These are phyloP conservation scores for Globisporangium polare DNA, from an alignment of 352 stramenopile species.

Conservation along the genomic window DNA sequence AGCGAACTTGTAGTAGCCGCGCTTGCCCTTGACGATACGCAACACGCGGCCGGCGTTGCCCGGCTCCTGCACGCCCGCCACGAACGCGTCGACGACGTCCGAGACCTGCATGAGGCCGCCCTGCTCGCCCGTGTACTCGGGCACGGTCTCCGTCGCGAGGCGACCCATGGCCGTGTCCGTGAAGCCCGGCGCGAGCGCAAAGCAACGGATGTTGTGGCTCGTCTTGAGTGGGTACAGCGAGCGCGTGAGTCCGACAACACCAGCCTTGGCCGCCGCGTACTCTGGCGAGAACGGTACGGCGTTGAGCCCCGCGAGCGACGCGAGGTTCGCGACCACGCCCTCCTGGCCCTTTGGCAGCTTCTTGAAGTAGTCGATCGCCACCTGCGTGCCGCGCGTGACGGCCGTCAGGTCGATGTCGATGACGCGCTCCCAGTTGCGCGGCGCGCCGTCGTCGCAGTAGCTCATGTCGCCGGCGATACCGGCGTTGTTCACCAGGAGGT, in stretches of 20 bases:
- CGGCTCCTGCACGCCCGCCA: conserved; percentile 38
- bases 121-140: conserved; percentile 50
- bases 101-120: conserved; percentile 37
- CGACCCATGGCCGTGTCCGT: conserved; percentile 65
- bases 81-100: conserved; percentile 54
- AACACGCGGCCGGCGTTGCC: conserved; percentile 58
- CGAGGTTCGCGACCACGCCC: conserved; percentile 68
- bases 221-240: conserved; percentile 60
- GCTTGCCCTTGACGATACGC: conserved; percentile 49
- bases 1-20: conserved; percentile 53
- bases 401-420: conserved; percentile 69
- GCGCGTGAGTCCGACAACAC: conserved; percentile 69
- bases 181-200: conserved; percentile 66
- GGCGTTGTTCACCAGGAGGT: conserved; percentile 81
- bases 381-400: conserved; percentile 66
- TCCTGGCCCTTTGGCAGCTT: conserved; percentile 56
- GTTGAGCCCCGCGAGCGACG: conserved; percentile 57
- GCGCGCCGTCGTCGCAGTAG: conserved; percentile 41
- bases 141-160: conserved; percentile 28
- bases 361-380: conserved; percentile 54
- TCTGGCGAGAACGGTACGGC: conserved; percentile 52
- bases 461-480: conserved; percentile 58
- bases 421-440: conserved; percentile 53
- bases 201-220: conserved; percentile 64
- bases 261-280: conserved; percentile 71